phyloP scores from a whole-genome alignment of 2,329 filamentous ascomycete genomes.

The Apiospora malaysiana region DNA sequence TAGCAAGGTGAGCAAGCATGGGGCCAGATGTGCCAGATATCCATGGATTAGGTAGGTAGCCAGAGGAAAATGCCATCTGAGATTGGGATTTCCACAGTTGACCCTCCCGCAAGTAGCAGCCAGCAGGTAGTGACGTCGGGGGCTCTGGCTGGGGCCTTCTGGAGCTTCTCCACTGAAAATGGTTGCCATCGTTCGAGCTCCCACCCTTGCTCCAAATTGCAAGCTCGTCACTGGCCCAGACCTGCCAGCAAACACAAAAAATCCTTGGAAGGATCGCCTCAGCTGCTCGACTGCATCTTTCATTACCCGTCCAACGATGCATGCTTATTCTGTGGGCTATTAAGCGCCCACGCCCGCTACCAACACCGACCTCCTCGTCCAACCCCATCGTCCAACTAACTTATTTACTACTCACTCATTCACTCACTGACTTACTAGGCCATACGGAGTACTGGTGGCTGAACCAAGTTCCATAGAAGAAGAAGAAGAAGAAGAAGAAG shows the following conservation, averaged over 20 bases:
- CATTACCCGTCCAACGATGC: constrained; percentile 15
- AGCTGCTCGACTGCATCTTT: neutral
- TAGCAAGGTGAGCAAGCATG: too few relatives aligned
- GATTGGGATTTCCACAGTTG: neutral
- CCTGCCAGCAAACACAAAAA: neutral
- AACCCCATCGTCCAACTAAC: neutral
- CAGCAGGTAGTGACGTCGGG: neutral
- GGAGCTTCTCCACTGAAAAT: neutral
- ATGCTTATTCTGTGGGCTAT: constrained; percentile 18
- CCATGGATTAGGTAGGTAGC: too few relatives aligned
- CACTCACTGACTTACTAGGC: neutral
- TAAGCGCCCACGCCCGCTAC: neutral
- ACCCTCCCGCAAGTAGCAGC: neutral
- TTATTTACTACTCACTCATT: neutral
- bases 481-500: neutral
- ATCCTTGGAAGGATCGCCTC: constrained; percentile 1
- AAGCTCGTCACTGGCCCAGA: constrained; percentile 1
- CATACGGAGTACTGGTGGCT: constrained; percentile 4
- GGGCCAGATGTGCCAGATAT: too few relatives aligned
- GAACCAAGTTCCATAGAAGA: neutral
- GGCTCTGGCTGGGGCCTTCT: neutral
- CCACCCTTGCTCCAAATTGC: neutral
- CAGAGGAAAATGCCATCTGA: neutral
- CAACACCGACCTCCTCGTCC: neutral
- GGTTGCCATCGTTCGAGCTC: neutral